Evolutionary conservation across 768 basidiomycete genomes (phyloP).

Genomic region (Tricholoma terreum): DNA sequence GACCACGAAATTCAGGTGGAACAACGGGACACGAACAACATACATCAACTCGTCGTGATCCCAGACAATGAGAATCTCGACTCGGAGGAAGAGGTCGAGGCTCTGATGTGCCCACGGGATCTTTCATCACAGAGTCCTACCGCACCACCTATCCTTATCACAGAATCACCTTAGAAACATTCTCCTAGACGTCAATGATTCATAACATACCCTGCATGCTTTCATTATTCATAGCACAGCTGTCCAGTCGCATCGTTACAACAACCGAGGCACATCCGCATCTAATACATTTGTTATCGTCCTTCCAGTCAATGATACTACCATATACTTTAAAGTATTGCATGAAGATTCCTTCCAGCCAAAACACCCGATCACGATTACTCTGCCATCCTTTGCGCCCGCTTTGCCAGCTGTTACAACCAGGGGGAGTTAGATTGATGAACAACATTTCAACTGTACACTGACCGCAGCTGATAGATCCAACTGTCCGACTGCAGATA

Average conservation of each 20-base stretch:
- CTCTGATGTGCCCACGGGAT: slow-evolving; percentile 29
- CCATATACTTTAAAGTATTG: slow-evolving; percentile 8
- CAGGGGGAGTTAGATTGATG: slow-evolving; percentile 3
- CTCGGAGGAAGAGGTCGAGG: slow-evolving; percentile 44
- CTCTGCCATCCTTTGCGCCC: slow-evolving; percentile 63
- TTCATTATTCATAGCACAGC: slow-evolving; percentile 11
- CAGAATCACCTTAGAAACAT: slow-evolving; percentile 27
- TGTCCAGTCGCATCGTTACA: slow-evolving; percentile 5
- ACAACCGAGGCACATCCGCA: slow-evolving; percentile 1
- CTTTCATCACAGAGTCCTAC: slow-evolving; percentile 29
- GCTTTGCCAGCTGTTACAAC: slow-evolving; percentile 62
- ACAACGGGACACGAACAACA: slow-evolving; percentile 27
- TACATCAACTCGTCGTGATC: slow-evolving; percentile 22
- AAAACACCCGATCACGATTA: slow-evolving; percentile 6
- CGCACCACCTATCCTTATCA: slow-evolving; percentile 38
- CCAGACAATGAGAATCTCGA: slow-evolving; percentile 16
- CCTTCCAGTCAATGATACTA: slow-evolving; percentile 9
- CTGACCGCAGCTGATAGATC: slow-evolving; percentile 84
- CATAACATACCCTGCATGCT: slow-evolving; percentile 1
- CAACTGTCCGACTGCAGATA: slow-evolving; percentile 54
- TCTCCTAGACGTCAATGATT: slow-evolving; percentile 6
- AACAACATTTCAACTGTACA: slow-evolving; percentile 13
- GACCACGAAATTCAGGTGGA: slow-evolving; percentile 14
- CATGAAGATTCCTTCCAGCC: slow-evolving; percentile 7
- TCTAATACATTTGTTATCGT: slow-evolving; percentile 17